These are phyloP conservation scores for Penicillium coprophilum DNA, from an alignment of 495 filamentous ascomycete genomes.

Conservation along the genomic window DNA sequence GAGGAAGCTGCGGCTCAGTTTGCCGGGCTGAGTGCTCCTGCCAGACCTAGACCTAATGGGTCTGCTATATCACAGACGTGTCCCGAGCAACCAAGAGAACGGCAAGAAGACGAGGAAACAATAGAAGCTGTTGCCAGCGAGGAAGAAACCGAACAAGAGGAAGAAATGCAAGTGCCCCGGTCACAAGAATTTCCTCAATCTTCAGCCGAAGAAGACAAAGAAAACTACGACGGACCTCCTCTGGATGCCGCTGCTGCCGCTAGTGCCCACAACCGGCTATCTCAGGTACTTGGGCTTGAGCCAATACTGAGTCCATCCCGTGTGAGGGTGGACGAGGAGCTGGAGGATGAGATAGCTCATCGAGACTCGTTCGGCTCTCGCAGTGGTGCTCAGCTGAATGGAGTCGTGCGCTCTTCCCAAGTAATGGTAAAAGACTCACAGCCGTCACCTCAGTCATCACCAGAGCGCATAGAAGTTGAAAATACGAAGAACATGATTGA, in stretches of 20 bases:
- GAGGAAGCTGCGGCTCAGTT: conserved; percentile 42
- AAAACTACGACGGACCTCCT: conserved; percentile 41
- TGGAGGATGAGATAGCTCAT: neutral
- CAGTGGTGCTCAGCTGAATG: conserved; percentile 12
- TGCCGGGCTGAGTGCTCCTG: conserved; percentile 39
- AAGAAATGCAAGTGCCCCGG: conserved; percentile 33
- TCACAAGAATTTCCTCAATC: conserved; percentile 30
- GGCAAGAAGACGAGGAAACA: conserved; percentile 13
- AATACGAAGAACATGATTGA: neutral
- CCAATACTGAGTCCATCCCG: conserved; percentile 18
- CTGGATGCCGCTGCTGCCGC: conserved; percentile 29
- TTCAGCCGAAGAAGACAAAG: conserved; percentile 51
- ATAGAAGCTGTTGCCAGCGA: conserved; percentile 39
- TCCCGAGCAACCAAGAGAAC: neutral
- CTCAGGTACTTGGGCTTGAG: conserved; percentile 41
- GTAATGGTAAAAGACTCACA: conserved; percentile 51
- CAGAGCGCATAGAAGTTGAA: conserved; percentile 6
- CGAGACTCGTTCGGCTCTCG: conserved; percentile 8
- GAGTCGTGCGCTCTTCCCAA: conserved; percentile 34
- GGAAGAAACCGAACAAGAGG: conserved; percentile 55
- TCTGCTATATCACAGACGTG: conserved; percentile 7
- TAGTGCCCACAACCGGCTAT: conserved; percentile 42
- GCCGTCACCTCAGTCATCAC: conserved; percentile 33
- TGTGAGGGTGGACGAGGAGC: conserved; percentile 6
- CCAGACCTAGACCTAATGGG: conserved; percentile 20